phyloP scores from a whole-genome alignment of 345 rosid species.

The Murraya koenigii region DNA sequence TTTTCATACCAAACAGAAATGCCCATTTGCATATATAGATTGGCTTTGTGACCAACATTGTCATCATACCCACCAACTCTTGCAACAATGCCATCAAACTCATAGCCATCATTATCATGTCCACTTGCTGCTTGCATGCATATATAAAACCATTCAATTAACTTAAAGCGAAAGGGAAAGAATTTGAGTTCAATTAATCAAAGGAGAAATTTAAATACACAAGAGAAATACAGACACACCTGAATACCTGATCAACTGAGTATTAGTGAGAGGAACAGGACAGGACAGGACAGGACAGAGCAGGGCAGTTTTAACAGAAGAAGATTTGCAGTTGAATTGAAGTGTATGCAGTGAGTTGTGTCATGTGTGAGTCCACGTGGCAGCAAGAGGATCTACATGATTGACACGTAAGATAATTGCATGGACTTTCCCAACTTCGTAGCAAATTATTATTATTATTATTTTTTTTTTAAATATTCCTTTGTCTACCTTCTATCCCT shows the following conservation, averaged over 20 bases:
- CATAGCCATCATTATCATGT: constrained; percentile 23
- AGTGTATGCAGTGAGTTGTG: background rate
- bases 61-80: constrained; percentile 26
- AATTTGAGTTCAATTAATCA: no score
- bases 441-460: no score
- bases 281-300: no score
- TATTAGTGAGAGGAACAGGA: no score
- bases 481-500: background rate
- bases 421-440: background rate
- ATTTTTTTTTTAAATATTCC: no score
- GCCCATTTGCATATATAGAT: constrained; percentile 38
- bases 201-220: no score
- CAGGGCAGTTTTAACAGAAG: background rate
- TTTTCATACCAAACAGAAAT: constrained; percentile 37
- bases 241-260: no score
- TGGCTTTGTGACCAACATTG: constrained; percentile 42
- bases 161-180: no score
- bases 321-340: background rate
- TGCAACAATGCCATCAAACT: constrained; percentile 31
- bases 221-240: no score
- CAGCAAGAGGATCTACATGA: background rate
- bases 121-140: constrained; percentile 7
- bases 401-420: background rate
- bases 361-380: background rate
- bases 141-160: no score